Evolutionary conservation across 2,329 filamentous ascomycete species (phyloP).

Genomic region (Nannizziopsis barbatae): DNA sequence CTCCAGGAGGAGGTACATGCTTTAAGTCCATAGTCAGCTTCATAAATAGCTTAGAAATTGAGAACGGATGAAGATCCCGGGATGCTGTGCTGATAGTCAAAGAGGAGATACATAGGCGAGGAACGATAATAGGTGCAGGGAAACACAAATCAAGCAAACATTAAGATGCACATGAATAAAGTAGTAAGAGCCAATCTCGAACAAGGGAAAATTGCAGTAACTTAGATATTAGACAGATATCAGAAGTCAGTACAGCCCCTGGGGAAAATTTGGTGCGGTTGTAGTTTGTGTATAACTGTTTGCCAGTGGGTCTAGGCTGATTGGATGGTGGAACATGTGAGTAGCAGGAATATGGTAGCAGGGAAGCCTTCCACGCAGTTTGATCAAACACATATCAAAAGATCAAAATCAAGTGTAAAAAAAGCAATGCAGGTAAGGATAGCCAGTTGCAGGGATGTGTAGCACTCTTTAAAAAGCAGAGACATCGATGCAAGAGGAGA

Average conservation of each 20-base stretch:
- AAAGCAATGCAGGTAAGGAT: no score
- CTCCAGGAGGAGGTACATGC: conserved; percentile 87
- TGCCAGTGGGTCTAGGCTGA: no score
- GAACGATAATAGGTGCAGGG: neutral
- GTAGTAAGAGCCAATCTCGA: neutral
- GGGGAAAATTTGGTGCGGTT: no score
- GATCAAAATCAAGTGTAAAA: no score
- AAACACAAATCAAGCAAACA: neutral
- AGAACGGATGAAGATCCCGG: neutral
- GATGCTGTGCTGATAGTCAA: neutral
- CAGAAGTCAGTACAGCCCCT: no score
- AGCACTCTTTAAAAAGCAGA: neutral
- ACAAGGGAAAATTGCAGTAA: neutral
- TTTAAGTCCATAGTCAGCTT: conserved; percentile 27
- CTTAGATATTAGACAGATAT: no score
- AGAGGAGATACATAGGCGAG: neutral
- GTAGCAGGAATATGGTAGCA: no score
- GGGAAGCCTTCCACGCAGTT: no score
- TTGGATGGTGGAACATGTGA: no score
- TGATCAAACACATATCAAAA: no score
- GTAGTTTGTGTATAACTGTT: no score
- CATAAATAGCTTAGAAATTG: neutral
- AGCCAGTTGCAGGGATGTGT: no score
- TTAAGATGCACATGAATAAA: neutral
- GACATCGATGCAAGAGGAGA: conserved; percentile 10